A percentile compares a stretch with the other conserved stretches of the same genome.
phyloP scores from a whole-genome alignment of 805 yeast genomes.

The Blastobotrys parvus region DNA sequence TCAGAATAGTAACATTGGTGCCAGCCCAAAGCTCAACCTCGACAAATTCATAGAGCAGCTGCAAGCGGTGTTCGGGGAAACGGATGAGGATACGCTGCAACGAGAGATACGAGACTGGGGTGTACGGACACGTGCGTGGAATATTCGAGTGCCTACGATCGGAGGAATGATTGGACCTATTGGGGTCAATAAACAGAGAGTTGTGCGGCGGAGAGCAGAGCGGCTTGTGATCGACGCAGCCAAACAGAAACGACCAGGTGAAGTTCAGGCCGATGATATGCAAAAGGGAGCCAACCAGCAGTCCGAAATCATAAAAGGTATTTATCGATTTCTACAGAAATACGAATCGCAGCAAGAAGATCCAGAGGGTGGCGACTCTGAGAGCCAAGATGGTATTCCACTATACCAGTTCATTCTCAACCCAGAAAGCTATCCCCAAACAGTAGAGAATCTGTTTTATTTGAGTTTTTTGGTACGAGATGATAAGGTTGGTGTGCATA shows the following conservation, averaged over 20 bases:
- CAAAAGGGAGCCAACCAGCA: constrained; percentile 42
- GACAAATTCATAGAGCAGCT: background rate
- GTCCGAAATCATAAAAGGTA: constrained; percentile 41
- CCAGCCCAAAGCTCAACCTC: background rate
- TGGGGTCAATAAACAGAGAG: background rate
- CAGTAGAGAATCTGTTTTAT: constrained; percentile 78
- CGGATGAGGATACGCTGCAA: background rate
- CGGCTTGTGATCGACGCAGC: background rate
- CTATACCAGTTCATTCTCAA: constrained; percentile 62
- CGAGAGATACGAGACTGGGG: background rate
- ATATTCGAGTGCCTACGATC: background rate
- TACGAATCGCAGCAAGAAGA: constrained; percentile 24
- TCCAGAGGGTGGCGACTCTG: background rate
- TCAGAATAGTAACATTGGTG: background rate
- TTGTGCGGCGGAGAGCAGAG: background rate
- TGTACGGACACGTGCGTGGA: background rate
- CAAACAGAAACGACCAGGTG: constrained; percentile 30
- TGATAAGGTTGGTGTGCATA: constrained; percentile 50
- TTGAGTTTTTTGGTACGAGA: constrained; percentile 74
- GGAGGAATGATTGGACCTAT: background rate
- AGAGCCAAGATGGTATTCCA: constrained; percentile 38
- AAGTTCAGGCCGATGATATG: constrained; percentile 45
- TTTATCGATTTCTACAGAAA: constrained; percentile 36
- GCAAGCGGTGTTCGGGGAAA: background rate
- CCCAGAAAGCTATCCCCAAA: constrained; percentile 67